Evolutionary conservation across 805 yeast genomes (phyloP), one percentile per base, ranked within the genome.

Genomic region (Blastobotrys peoriensis): DNA sequence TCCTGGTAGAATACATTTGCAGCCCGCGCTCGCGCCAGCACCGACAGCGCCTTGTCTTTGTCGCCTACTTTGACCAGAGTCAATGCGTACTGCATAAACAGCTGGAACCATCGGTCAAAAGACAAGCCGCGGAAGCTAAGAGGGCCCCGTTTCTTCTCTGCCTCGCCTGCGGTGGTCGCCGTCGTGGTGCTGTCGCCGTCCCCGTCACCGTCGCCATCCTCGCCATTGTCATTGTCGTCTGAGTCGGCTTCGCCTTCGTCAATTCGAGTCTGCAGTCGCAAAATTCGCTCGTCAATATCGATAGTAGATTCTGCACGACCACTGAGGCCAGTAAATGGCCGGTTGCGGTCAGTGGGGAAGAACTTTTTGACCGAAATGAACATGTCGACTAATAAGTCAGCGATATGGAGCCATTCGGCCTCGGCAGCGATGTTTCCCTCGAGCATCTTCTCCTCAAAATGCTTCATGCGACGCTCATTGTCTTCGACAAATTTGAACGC

Each of bases 21-120:
- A 42, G 79, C 79, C 57, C 73, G 76, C 0, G 95, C 94, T 18
- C 82, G 78, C 25, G 83, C 85, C 33, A 86, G 70, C 3, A 87
- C 76, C 37, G 81, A 76, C 38, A 74, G 64, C 5, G 95, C 91
- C 54, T 79, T 81, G 19, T 78, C 79, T 1, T 70, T 67, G 41
- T 71, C 68, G 46, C 78, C 84, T 56, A 71, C 75, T 48, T 73
- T 73, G 0, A 87, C 80, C 40, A 83, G 71, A 19, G 80, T 71
- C 28, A 91, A 61, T 0, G 95, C 81, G 54, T 83, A 79, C 56
- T 82, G 83, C 76, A 88, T 81, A 56, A 88, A 86, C 4, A 91
- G 67, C 50, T 76, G 79, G 61, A 87, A 87, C 98, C 98, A 93
- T 30, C 74, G 74, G 33, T 83, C 84, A 60, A 85, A 85, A 2